Base-by-base conservation (phyloP, 495 filamentous ascomycete genomes). In the Daldinia concentrica region DNA sequence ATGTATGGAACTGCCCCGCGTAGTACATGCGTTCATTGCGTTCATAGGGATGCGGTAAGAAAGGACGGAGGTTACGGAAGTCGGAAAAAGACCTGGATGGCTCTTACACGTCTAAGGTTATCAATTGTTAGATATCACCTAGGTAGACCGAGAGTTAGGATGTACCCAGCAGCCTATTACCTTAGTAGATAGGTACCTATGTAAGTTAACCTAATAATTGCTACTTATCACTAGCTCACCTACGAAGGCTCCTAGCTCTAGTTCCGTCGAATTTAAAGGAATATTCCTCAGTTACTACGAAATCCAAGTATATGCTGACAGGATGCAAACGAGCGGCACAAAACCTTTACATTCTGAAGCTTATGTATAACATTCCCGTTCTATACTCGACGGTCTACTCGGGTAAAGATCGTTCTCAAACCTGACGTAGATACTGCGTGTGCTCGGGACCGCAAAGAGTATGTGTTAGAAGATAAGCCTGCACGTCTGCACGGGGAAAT, bases 1-100 rank as follows among this genome's bases (percentile, higher is more conserved):
- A n/a, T n/a, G n/a, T 56, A 73, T 60, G 19, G 50, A 55, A 52
- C 48, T 66, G 48, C 55, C 69, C 55, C 64, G 64, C 43, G 32
- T 64, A 52, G n/a, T 68, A 34, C 59, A 68, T 72, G 26, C n/a
- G 12, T 29, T 27, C 14, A 48, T 48, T 72, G 26, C 7, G 4
- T 29, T 27, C 26, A 48, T 48, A 11, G 19, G 43, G 11, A 48
- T 48, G 43, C 26, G n/a, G 30, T 57, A 57, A 57, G 27, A 52
- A 0, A 9, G 27, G 19, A 19, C 19, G 27, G 15, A n/a, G 50
- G 24, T 22, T 22, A 17, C 43, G 56, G 64, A 58, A 14, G 26
- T 45, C 64, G 70, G 64, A 58, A 68, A 57, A 72, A 66, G 30
- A 55, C 24, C 34, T 36, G 39, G 34, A 41, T 66, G 43, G 56